phyloP scores from a whole-genome alignment of 768 basidiomycete genomes.

The Suillus paluster region DNA sequence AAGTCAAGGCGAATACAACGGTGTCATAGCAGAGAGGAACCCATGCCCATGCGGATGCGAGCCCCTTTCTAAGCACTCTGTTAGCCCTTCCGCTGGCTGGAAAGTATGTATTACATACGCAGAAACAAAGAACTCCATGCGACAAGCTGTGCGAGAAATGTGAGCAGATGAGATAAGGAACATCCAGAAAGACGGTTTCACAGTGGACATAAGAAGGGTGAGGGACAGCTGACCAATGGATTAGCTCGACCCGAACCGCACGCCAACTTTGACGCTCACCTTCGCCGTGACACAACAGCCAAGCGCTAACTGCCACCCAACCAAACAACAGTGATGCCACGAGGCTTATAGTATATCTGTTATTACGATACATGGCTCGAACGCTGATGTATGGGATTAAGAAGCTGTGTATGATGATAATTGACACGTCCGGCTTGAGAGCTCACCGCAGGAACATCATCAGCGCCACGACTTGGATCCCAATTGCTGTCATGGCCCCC shows the following conservation, averaged over 20 bases:
- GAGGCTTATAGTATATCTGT: conserved; percentile 17
- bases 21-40: conserved; percentile 46
- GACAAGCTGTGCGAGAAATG: conserved; percentile 36
- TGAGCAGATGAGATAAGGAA: conserved; percentile 26
- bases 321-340: conserved; percentile 39
- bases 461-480: conserved; percentile 40
- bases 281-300: conserved; percentile 54
- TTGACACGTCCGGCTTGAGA: not conserved
- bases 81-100: not conserved
- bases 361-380: conserved; percentile 19
- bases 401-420: conserved; percentile 1
- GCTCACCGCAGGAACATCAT: conserved; percentile 51
- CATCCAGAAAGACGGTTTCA: conserved; percentile 15
- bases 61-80: conserved; percentile 16
- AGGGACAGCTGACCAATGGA: conserved; percentile 15
- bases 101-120: conserved; percentile 21
- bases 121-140: conserved; percentile 39
- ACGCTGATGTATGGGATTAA: conserved; percentile 12
- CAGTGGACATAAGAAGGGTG: conserved; percentile 14
- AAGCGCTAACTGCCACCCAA: conserved; percentile 53
- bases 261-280: conserved; percentile 42
- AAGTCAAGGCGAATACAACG: conserved; percentile 35
- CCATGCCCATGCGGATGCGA: conserved; percentile 43
- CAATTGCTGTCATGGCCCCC: conserved; percentile 48
- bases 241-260: conserved; percentile 5